Base-by-base conservation (phyloP, 2,329 filamentous ascomycete genomes). In the Fusarium protoensiforme region DNA sequence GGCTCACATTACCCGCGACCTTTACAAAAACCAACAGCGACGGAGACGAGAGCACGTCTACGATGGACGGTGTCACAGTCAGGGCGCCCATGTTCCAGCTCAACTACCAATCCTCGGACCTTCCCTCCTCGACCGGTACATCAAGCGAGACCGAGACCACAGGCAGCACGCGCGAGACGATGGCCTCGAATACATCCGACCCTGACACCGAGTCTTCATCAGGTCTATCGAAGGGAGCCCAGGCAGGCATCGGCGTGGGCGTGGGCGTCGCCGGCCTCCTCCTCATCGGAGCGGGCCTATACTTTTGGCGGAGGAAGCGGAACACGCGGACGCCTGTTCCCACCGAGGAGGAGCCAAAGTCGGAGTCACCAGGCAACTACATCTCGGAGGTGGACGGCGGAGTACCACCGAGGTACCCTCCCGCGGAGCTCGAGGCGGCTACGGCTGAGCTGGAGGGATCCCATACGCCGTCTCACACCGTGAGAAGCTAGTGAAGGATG, bases 61-160 rank as follows among this genome's bases (percentile, higher is more conserved):
- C 65, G 10, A n/a, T 51, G 24, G 20, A 20, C 14, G 54, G 64
- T 8, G 61, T 79, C 16, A 60, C 65, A 2, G 16, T 81, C 2
- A 75, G 58, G 14, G 80, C 79, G 18, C 79, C 80, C 5, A 67
- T 82, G 48, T 76, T 81, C 69, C 80, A 82, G 69, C 75, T 82
- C 58, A 75, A 77, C 46, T 72, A 67, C 58, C 71, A 76, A 41
- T 57, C 72, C 7, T 67, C 66, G 20, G 79, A 81, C 11, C 22
- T 57, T 24, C 33, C 41, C 18, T 79, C 24, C 5, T 41, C 57
- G 20, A 38, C 33, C 20, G 29, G 16, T 4, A 13, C 54, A 57
- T 27, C 22, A 56, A 35, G 20, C 35, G 14, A 24, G 33, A 57
- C 22, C 35, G 14, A 24, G 33, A 57, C 22, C 2, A 35, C 22